Percentiles rank a stretch among this genome's conserved stretches.
phyloP scores from a whole-genome alignment of 2,329 filamentous ascomycete genomes.

The Ophiocordyceps camponoti-leonardi region DNA sequence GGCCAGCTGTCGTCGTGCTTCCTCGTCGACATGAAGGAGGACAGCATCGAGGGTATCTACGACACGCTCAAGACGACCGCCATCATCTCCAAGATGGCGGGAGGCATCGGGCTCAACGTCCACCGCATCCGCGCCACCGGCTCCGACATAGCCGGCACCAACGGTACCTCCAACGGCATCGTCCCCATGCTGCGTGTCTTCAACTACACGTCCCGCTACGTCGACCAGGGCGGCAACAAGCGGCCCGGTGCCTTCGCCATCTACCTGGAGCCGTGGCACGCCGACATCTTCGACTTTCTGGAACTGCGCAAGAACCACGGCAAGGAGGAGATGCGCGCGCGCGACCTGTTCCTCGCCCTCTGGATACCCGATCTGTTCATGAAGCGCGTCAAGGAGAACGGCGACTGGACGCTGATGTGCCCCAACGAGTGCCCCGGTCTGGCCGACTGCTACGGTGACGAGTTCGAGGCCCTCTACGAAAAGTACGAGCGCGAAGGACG shows the following conservation, averaged over 20 bases:
- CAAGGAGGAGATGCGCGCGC: slow-evolving; percentile 93
- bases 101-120: slow-evolving; percentile 90
- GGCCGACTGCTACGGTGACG: slow-evolving; percentile 91
- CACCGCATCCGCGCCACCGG: slow-evolving; percentile 95
- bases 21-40: slow-evolving; percentile 98
- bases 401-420: slow-evolving; percentile 95
- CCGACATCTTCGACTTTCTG: slow-evolving; percentile 92
- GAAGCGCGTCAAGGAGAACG: slow-evolving; percentile 97
- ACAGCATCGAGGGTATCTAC: slow-evolving; percentile 98
- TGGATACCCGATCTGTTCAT: slow-evolving; percentile 99
- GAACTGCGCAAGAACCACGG: slow-evolving; percentile 98
- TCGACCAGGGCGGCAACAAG: slow-evolving; percentile 99
- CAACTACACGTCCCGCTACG: slow-evolving; percentile 98
- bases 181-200: slow-evolving; percentile 96
- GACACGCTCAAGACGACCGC: slow-evolving; percentile 98
- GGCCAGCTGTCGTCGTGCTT: slow-evolving; percentile 96
- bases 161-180: slow-evolving; percentile 94
- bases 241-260: slow-evolving; percentile 96
- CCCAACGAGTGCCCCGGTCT: slow-evolving; percentile 91
- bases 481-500: slow-evolving; percentile 78
- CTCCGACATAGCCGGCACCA: slow-evolving; percentile 95
- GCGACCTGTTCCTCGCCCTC: slow-evolving; percentile 91
- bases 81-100: slow-evolving; percentile 99
- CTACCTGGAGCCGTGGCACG: slow-evolving; percentile 98
- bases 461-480: slow-evolving; percentile 90